phyloP scores from a whole-genome alignment of 169 alveolate species.

The Cryptosporidium xiaoi region DNA sequence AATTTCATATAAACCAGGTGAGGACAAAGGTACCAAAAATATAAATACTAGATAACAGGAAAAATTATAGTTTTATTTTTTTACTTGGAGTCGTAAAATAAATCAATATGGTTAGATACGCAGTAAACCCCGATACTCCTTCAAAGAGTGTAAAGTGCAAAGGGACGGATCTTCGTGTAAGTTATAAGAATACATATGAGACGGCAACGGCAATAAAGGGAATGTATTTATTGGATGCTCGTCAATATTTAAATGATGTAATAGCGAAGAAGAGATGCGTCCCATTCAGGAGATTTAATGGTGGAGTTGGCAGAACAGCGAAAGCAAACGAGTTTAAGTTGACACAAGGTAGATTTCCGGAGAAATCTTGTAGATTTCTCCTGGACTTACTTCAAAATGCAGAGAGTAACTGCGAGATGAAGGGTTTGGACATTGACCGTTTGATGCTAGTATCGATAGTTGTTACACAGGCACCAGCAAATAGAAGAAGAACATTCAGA shows the following conservation, averaged over 20 bases:
- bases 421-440: constrained; percentile 92
- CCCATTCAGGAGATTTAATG: constrained; percentile 96
- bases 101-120: constrained; percentile 62
- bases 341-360: constrained; percentile 99
- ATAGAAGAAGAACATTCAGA: constrained; percentile 98
- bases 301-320: constrained; percentile 97
- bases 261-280: constrained; percentile 95
- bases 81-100: neutral
- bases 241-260: constrained; percentile 94
- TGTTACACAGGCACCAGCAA: constrained; percentile 95
- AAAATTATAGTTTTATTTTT: neutral
- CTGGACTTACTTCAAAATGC: constrained; percentile 92
- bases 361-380: constrained; percentile 93
- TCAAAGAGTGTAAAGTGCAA: constrained; percentile 84
- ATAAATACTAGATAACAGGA: too few species aligned
- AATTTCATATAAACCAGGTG: too few species aligned
- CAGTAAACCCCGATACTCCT: constrained; percentile 75
- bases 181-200: constrained; percentile 96
- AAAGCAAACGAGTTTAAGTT: constrained; percentile 94
- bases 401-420: constrained; percentile 96
- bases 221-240: constrained; percentile 91
- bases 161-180: constrained; percentile 92
- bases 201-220: constrained; percentile 96
- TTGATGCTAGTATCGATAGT: constrained; percentile 90
- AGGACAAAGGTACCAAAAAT: too few species aligned